Conservation (phyloP, 2,329 filamentous ascomycete genomes). For the Thermothelomyces thermophilus region DNA sequence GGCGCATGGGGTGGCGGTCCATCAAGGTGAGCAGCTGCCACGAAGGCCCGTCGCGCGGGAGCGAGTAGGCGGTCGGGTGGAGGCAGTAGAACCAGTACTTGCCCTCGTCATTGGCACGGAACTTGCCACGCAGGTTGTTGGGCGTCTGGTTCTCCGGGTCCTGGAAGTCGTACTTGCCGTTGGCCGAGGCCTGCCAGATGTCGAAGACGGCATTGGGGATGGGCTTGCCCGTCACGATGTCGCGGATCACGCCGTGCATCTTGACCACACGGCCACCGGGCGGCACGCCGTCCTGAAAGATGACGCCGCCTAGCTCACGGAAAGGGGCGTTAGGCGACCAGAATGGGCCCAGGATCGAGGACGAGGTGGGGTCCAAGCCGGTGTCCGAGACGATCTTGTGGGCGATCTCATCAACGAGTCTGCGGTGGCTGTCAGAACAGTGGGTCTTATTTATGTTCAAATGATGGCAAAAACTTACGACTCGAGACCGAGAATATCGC, state of each 20-base stretch:
- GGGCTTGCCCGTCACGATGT: constrained; percentile 54
- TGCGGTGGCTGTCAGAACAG: constrained; percentile 20
- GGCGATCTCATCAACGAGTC: constrained; percentile 74
- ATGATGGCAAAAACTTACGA: constrained; percentile 36
- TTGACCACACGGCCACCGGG: constrained; percentile 46
- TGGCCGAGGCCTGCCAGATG: constrained; percentile 74
- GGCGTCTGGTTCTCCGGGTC: constrained; percentile 56
- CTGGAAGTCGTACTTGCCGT: constrained; percentile 60
- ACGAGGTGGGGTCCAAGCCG: constrained; percentile 56
- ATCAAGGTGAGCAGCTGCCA: constrained; percentile 46
- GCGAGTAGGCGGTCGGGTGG: constrained; percentile 42
- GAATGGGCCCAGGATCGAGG: constrained; percentile 79
- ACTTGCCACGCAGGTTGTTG: constrained; percentile 61
- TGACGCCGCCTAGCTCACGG: constrained; percentile 61
- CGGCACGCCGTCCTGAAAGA: constrained; percentile 48
- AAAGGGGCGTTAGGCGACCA: constrained; percentile 68
- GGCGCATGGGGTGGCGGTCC: constrained; percentile 50
- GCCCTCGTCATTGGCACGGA: constrained; percentile 57
- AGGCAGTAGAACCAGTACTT: constrained; percentile 52
- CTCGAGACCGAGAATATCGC: constrained; percentile 68
- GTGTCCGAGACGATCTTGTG: constrained; percentile 51
- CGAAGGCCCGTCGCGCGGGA: constrained; percentile 43
- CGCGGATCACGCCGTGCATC: constrained; percentile 57
- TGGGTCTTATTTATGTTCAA: not conserved
- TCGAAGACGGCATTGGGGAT: constrained; percentile 62